These are phyloP conservation scores for Penicillium sp. DNA, from an alignment of 2,329 filamentous ascomycete genomes.

Conservation along the genomic window DNA sequence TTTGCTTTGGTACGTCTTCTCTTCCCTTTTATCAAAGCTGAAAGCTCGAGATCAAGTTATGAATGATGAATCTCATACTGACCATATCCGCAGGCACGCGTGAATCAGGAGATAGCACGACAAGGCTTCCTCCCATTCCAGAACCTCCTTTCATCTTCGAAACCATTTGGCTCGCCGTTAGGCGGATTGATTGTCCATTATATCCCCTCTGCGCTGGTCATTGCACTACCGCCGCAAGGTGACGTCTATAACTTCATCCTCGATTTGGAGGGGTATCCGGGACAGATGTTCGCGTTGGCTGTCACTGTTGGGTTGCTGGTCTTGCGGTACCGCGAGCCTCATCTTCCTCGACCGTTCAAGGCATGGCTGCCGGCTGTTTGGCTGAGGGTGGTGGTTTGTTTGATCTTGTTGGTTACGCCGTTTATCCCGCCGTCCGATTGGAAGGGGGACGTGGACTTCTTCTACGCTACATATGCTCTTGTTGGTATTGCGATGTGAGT, in stretches of 20 bases:
- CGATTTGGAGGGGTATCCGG: conserved; percentile 67
- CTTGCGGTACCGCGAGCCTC: conserved; percentile 57
- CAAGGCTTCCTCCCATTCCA: conserved; percentile 67
- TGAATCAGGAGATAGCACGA: conserved; percentile 69
- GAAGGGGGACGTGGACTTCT: conserved; percentile 46
- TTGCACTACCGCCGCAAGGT: conserved; percentile 59
- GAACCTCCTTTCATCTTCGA: conserved; percentile 58
- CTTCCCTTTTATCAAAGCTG: no score
- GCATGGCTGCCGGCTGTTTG: conserved; percentile 61
- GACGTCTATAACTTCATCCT: conserved; percentile 70
- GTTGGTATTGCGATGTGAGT: conserved; percentile 48
- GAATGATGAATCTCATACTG: no score
- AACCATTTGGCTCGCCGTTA: conserved; percentile 63
- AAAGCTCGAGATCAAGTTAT: no score
- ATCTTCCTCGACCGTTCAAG: conserved; percentile 61
- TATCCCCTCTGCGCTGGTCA: conserved; percentile 64
- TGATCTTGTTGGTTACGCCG: conserved; percentile 57
- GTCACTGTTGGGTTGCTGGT: conserved; percentile 57
- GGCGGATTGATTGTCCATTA: conserved; percentile 67
- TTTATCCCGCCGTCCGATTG: conserved; percentile 58
- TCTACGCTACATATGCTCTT: conserved; percentile 53
- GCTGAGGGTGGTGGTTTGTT: conserved; percentile 52
- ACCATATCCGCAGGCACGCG: no score
- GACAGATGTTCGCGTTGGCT: conserved; percentile 58
- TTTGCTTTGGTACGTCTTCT: conserved; percentile 60